A percentile compares a stretch with the other conserved stretches of the same genome.
These are phyloP conservation scores for Rhodamnia argentea DNA, from an alignment of 345 rosid genomes.

Conservation along the genomic window DNA sequence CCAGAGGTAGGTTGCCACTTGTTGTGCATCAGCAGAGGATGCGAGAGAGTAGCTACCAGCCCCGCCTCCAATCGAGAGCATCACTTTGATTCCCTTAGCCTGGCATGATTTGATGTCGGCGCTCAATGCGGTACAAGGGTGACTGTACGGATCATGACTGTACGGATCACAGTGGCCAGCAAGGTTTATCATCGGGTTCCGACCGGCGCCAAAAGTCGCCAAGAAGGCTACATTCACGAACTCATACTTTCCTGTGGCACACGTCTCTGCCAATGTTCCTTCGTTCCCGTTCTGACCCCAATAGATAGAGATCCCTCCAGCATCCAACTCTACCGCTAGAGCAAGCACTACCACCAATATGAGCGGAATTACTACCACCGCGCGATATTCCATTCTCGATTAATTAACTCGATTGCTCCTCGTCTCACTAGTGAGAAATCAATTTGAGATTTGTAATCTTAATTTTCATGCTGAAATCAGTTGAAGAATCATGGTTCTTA, in stretches of 20 bases:
- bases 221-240: constrained; percentile 50
- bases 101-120: constrained; percentile 32
- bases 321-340: not conserved
- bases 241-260: constrained; percentile 33
- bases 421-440: not conserved
- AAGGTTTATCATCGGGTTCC: constrained; percentile 32
- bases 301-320: constrained; percentile 22
- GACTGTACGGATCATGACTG: not conserved
- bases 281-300: constrained; percentile 65
- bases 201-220: constrained; percentile 36
- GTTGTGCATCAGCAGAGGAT: constrained; percentile 32
- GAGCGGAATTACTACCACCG: not conserved
- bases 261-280: constrained; percentile 34
- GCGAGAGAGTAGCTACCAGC: constrained; percentile 31
- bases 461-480: not conserved
- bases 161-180: constrained; percentile 39
- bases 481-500: not conserved
- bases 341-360: not conserved
- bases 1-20: constrained; percentile 13
- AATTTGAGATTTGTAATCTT: not conserved
- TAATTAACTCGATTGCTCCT: not conserved
- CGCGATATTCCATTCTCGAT: not conserved
- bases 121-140: constrained; percentile 24
- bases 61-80: constrained; percentile 54
- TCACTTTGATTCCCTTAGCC: constrained; percentile 36